phyloP scores from a whole-genome alignment of 257 asterid genomes.

The Gentiana straminea region DNA sequence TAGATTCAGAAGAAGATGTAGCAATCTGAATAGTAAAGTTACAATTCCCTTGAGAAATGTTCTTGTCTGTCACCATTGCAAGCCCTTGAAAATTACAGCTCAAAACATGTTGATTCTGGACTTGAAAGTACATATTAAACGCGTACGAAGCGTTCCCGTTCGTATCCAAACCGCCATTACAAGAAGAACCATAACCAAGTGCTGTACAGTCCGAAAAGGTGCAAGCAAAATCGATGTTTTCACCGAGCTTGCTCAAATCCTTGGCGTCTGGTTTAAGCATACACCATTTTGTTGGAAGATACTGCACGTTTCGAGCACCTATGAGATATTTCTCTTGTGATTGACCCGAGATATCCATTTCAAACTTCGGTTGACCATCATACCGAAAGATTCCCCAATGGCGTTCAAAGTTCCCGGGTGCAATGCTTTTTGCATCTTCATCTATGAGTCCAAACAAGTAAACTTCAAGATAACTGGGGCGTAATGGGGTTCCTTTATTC shows the following conservation, averaged over 20 bases:
- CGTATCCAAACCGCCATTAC: conserved; percentile 23
- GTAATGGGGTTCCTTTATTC: conserved; percentile 35
- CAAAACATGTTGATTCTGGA: conserved; percentile 22
- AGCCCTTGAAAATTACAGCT: conserved; percentile 35
- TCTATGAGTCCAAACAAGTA: conserved; percentile 37
- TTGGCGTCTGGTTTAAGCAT: conserved; percentile 23
- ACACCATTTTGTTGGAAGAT: conserved; percentile 31
- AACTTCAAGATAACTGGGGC: conserved; percentile 30
- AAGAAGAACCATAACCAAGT: conserved; percentile 34
- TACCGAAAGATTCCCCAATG: conserved; percentile 39
- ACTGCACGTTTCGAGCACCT: conserved; percentile 24
- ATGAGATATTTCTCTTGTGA: conserved; percentile 23
- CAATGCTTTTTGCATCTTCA: conserved; percentile 29
- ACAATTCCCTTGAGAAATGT: conserved; percentile 30
- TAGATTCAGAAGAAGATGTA: conserved; percentile 14
- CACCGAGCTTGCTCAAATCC: conserved; percentile 26
- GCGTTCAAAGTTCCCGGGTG: conserved; percentile 33
- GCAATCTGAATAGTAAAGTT: conserved; percentile 33
- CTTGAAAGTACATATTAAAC: conserved; percentile 29
- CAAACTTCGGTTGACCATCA: conserved; percentile 41
- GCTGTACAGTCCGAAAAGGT: conserved; percentile 31
- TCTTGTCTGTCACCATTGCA: conserved; percentile 24
- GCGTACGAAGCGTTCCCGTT: conserved; percentile 35
- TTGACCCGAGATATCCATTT: conserved; percentile 30
- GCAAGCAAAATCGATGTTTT: conserved; percentile 28